Evolutionary conservation across 2,329 filamentous ascomycete species (phyloP), one percentile per base, ranked within the genome.

Genomic region (Gnomoniopsis sp.): DNA sequence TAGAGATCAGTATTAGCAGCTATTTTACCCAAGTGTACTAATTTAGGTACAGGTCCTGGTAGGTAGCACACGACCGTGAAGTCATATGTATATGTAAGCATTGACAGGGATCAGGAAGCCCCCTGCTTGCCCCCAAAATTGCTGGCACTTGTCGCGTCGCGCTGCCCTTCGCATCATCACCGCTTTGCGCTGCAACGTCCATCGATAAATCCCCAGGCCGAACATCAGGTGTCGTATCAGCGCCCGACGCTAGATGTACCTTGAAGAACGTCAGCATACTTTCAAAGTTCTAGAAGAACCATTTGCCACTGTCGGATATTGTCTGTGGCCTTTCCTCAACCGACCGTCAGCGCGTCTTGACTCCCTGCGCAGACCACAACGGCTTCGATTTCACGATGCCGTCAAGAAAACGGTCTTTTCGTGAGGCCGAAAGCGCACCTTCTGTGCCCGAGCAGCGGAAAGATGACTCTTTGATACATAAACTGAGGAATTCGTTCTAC

Each of bases 401-500:
- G 23, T 72, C 75, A 44, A 75, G 79, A 67, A 82, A 82, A 72
- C 75, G 80, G 69, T 70, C 76, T 61, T 65, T 75, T 61, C 74
- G 75, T 67, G 77, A 81, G 65, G 71, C 72, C 64, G 75, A 76
- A 52, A 60, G 69, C 62, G 64, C 71, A 63, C 48, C 71, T 64
- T n/a, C 36, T 17, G 53, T 23, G 44, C 64, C 60, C 3, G 61
- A 65, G 38, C 55, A 58, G 8, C 59, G 67, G 8, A 66, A 69
- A 22, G 70, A 73, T 59, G 65, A 67, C 1, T 71, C 75, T 3
- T 66, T 86, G 56, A 78, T 96, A 30, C 77, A 85, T 59, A 86
- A 81, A 64, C 83, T 98, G 65, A 86, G 93, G 63, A 95, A 90
- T 71, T 92, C 90, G 82, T 98, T 93, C 93, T 90, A 97, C 73